phyloP scores from a whole-genome alignment of 139 green algal species.

The Nannochloris sp. region DNA sequence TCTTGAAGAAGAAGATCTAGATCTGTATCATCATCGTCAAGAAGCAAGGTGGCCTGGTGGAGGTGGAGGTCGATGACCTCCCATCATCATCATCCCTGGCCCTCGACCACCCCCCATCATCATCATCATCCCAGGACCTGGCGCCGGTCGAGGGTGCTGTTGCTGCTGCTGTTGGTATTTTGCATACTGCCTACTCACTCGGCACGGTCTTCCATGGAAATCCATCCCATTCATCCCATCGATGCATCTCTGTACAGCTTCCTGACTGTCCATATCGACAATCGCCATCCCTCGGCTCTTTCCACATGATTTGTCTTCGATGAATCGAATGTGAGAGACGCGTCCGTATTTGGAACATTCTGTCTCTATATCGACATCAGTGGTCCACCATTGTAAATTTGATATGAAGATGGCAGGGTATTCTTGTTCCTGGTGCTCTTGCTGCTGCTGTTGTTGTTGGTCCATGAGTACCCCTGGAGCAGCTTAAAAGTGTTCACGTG shows the following conservation, averaged over 20 bases:
- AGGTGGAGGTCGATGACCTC: too few species aligned
- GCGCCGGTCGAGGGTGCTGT: background rate
- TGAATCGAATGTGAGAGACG: constrained; percentile 55
- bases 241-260: constrained; percentile 47
- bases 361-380: constrained; percentile 77
- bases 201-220: constrained; percentile 23
- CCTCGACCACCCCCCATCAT: constrained; percentile 3
- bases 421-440: background rate
- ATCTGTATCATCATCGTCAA: too few species aligned
- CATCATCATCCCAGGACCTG: constrained; percentile 3
- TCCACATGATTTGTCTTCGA: constrained; percentile 74
- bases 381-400: constrained; percentile 91
- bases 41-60: too few species aligned
- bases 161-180: constrained; percentile 9
- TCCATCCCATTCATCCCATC: constrained; percentile 47
- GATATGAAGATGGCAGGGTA: constrained; percentile 57
- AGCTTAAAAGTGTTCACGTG: too few species aligned
- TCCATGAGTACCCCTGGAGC: too few species aligned
- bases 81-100: background rate
- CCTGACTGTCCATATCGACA: constrained; percentile 53
- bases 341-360: constrained; percentile 46
- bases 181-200: constrained; percentile 8
- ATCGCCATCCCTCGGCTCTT: constrained; percentile 73
- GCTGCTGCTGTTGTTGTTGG: too few species aligned
- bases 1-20: too few species aligned